Conservation (phyloP, 768 basidiomycete genomes). For the Phanerochaete sordida region DNA sequence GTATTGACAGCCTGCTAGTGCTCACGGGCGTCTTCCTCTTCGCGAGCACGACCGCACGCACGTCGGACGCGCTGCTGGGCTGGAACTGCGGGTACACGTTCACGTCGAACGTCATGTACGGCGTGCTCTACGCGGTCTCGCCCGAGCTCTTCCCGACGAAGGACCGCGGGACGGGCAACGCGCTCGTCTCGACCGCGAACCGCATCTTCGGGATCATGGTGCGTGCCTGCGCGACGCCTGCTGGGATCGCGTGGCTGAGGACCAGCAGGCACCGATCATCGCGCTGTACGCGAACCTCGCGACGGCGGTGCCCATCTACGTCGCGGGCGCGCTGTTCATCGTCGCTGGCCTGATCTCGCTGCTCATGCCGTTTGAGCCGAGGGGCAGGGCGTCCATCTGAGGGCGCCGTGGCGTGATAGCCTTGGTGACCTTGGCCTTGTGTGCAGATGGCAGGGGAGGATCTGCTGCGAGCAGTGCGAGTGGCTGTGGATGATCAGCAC, state of each 20-base stretch:
- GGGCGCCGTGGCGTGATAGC: neutral
- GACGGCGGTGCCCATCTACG: slow-evolving; percentile 51
- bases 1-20: slow-evolving; percentile 25
- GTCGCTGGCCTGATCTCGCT: slow-evolving; percentile 46
- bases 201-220: slow-evolving; percentile 60
- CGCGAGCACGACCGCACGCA: slow-evolving; percentile 51
- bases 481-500: too few species aligned
- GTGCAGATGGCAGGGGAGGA: too few species aligned
- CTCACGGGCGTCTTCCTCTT: slow-evolving; percentile 58
- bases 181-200: slow-evolving; percentile 47
- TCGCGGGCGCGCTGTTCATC: slow-evolving; percentile 50
- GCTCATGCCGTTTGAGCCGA: slow-evolving; percentile 53
- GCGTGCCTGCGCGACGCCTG: slow-evolving; percentile 13
- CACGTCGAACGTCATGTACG: slow-evolving; percentile 55
- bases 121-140: slow-evolving; percentile 37
- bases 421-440: too few species aligned
- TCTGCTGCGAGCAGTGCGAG: too few species aligned
- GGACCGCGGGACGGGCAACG: slow-evolving; percentile 54
- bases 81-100: slow-evolving; percentile 61
- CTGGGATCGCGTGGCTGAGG: neutral
- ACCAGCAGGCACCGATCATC: slow-evolving; percentile 41
- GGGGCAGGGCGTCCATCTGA: slow-evolving; percentile 51
- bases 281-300: slow-evolving; percentile 45
- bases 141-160: slow-evolving; percentile 55
- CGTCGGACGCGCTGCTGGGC: slow-evolving; percentile 47